Conservation (phyloP, 2,329 filamentous ascomycete genomes). For the Cryoendolithus antarcticus region DNA sequence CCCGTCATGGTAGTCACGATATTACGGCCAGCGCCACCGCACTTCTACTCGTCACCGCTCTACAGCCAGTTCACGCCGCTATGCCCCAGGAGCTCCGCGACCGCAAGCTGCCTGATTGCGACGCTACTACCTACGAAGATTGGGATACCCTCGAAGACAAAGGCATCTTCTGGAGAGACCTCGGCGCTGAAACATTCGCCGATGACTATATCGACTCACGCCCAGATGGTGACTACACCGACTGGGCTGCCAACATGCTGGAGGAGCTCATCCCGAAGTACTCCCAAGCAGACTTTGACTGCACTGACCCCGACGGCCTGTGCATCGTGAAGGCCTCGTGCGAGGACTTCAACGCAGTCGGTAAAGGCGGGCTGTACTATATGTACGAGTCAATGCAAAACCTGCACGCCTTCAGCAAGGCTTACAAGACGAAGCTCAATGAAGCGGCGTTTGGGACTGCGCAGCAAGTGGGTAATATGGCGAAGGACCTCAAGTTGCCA, state of each 20-base stretch:
- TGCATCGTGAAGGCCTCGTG: neutral
- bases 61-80: neutral
- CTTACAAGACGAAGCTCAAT: neutral
- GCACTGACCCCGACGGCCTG: neutral
- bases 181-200: constrained; percentile 1
- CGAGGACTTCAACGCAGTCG: constrained; percentile 1
- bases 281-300: neutral
- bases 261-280: neutral
- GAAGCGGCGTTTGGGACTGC: neutral
- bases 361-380: constrained; percentile 4
- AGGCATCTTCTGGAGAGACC: constrained; percentile 3
- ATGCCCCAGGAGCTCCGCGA: constrained; percentile 1
- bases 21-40: too few relatives aligned
- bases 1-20: too few relatives aligned
- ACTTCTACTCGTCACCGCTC: too few relatives aligned
- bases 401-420: constrained; percentile 2
- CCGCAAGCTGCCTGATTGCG: constrained; percentile 1
- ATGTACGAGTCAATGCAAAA: constrained; percentile 1
- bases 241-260: constrained; percentile 1
- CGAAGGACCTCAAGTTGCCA: constrained; percentile 1
- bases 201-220: constrained; percentile 3
- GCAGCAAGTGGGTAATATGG: neutral
- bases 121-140: neutral
- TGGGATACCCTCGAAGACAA: constrained; percentile 1
- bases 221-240: neutral